Evolutionary conservation across 108 stramenopile genomes (phyloP).

Genomic region (Nitzschia inconspicua): DNA sequence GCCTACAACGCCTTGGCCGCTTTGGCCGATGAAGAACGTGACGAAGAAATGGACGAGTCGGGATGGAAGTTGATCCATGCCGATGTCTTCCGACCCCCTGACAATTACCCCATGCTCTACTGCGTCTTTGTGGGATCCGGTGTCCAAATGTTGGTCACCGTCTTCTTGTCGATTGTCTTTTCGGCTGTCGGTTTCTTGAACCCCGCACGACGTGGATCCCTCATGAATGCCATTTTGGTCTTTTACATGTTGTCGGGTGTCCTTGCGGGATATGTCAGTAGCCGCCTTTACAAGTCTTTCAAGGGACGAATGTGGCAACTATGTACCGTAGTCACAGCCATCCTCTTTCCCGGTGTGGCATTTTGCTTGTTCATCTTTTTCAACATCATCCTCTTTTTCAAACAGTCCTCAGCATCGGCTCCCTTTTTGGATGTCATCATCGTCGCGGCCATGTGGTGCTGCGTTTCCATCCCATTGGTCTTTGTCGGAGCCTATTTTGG

Average conservation of each 20-base stretch:
- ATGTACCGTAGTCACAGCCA: conserved; percentile 91
- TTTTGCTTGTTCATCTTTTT: conserved; percentile 84
- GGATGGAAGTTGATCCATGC: conserved; percentile 99
- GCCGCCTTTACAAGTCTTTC: conserved; percentile 93
- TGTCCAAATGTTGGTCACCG: conserved; percentile 67
- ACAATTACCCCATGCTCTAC: conserved; percentile 89
- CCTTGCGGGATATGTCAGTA: conserved; percentile 84
- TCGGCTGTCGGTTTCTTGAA: conserved; percentile 91
- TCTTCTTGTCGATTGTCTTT: conserved; percentile 73
- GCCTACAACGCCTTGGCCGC: conserved; percentile 91
- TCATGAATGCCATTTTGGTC: conserved; percentile 87
- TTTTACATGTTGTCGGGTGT: conserved; percentile 92
- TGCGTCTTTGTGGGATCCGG: conserved; percentile 97
- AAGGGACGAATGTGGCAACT: conserved; percentile 92
- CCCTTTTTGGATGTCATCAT: conserved; percentile 91
- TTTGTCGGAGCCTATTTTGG: conserved; percentile 99
- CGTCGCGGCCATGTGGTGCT: conserved; percentile 98
- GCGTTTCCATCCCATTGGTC: conserved; percentile 94
- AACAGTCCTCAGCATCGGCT: conserved; percentile 89
- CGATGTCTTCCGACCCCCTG: conserved; percentile 99
- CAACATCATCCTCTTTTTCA: conserved; percentile 87
- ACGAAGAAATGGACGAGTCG: conserved; percentile 87
- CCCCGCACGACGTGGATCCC: conserved; percentile 91
- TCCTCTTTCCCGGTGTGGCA: conserved; percentile 85
- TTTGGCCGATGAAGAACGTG: conserved; percentile 88